phyloP scores from a whole-genome alignment of 2,329 filamentous ascomycete genomes.

The Pseudonectria buxi region DNA sequence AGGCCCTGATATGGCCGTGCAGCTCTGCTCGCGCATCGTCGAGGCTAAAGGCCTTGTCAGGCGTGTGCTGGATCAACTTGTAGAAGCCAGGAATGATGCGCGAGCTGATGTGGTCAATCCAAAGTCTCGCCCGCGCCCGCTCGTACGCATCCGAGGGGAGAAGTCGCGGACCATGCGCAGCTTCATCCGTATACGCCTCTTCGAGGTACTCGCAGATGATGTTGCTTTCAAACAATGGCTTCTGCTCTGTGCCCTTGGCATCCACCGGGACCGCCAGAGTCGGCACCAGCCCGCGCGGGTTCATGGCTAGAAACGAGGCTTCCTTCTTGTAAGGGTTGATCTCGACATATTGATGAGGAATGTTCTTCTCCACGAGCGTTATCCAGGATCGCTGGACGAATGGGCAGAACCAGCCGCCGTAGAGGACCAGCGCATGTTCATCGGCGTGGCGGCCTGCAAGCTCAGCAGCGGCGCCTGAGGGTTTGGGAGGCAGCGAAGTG shows the following conservation, averaged over 20 bases:
- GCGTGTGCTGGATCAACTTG: slow-evolving; percentile 50
- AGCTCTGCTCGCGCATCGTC: slow-evolving; percentile 53
- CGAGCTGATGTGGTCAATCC: slow-evolving; percentile 65
- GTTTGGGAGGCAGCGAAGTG: slow-evolving; percentile 38
- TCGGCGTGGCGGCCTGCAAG: slow-evolving; percentile 39
- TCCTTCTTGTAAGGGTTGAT: slow-evolving; percentile 75
- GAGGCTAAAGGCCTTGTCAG: slow-evolving; percentile 41
- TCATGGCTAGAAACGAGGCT: slow-evolving; percentile 59
- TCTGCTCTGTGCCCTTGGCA: slow-evolving; percentile 28
- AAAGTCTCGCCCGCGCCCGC: slow-evolving; percentile 59
- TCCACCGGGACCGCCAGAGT: slow-evolving; percentile 49
- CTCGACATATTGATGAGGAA: slow-evolving; percentile 69
- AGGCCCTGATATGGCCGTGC: slow-evolving; percentile 49
- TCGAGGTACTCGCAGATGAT: slow-evolving; percentile 72
- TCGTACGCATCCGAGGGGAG: slow-evolving; percentile 57
- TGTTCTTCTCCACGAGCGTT: slow-evolving; percentile 63
- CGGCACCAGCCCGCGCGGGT: slow-evolving; percentile 69
- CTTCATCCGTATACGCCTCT: slow-evolving; percentile 53
- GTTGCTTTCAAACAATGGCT: slow-evolving; percentile 64
- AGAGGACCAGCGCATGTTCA: slow-evolving; percentile 55
- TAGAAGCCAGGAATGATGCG: slow-evolving; percentile 66
- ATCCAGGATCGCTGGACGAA: slow-evolving; percentile 69
- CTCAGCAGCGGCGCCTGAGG: slow-evolving; percentile 43
- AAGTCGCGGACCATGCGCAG: slow-evolving; percentile 38
- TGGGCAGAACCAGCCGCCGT: slow-evolving; percentile 69